phyloP scores from a whole-genome alignment of 163 green algal species.

The Scenedesmus sp. region DNA sequence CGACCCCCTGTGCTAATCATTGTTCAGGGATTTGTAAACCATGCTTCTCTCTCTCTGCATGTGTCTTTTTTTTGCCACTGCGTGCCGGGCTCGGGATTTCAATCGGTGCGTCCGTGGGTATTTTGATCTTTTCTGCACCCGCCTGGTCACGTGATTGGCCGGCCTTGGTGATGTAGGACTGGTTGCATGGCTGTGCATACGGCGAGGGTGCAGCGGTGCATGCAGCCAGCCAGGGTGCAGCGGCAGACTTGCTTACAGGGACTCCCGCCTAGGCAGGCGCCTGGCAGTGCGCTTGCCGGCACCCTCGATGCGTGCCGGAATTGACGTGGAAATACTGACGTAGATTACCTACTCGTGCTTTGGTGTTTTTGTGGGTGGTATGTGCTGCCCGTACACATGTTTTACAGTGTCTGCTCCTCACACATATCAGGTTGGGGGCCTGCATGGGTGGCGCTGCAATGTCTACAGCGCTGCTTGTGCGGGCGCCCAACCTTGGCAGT shows the following conservation, averaged over 20 bases:
- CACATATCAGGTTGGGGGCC: neutral
- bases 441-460: neutral
- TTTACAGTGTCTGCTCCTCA: neutral
- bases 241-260: neutral
- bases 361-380: constrained; percentile 8
- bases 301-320: neutral
- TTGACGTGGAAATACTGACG: neutral
- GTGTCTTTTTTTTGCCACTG: neutral
- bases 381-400: neutral
- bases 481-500: neutral
- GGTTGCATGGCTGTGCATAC: neutral
- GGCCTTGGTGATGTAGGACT: neutral
- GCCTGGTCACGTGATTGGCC: neutral
- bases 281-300: neutral
- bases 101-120: neutral
- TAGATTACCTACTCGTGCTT: neutral
- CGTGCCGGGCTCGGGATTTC: neutral
- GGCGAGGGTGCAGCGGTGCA: neutral
- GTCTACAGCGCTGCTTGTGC: neutral
- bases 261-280: neutral
- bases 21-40: neutral
- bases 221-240: neutral
- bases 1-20: neutral
- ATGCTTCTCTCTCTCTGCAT: neutral
- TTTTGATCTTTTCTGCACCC: neutral